These are phyloP conservation scores for Flaveria robusta DNA, from an alignment of 129 eudicot genomes.

Conservation along the genomic window DNA sequence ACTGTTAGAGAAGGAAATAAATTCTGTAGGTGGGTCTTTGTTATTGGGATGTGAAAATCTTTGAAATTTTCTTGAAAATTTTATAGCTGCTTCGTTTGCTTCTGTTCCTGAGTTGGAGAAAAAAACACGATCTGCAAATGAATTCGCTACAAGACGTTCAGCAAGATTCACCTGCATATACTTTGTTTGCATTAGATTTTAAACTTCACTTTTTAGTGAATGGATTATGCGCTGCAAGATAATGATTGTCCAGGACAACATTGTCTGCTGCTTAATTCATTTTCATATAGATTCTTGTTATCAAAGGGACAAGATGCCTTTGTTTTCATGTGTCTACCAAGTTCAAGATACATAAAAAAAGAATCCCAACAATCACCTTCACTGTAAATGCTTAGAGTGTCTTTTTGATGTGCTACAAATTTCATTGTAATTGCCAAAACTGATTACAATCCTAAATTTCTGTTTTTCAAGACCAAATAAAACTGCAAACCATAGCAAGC, in stretches of 20 bases:
- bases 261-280: not conserved
- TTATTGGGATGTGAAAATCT: slow-evolving; percentile 47
- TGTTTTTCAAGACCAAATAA: not conserved
- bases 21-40: slow-evolving; percentile 54
- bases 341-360: not conserved
- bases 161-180: slow-evolving; percentile 74
- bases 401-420: not conserved
- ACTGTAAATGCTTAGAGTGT: not conserved
- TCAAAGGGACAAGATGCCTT: not conserved
- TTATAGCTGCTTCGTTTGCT: slow-evolving; percentile 92
- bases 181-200: not conserved
- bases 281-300: not conserved
- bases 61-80: slow-evolving; percentile 85
- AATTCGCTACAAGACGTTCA: slow-evolving; percentile 64
- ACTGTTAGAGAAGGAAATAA: slow-evolving; percentile 71
- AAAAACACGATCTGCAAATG: slow-evolving; percentile 89
- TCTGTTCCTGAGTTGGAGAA: slow-evolving; percentile 88
- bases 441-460: not conserved
- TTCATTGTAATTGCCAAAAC: not conserved
- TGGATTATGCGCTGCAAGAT: not conserved
- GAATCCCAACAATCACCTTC: not conserved
- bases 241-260: not conserved
- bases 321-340: not conserved
- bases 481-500: not conserved
- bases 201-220: not conserved